Evolutionary conservation across 1,284 basidiomycete species (phyloP), one percentile per base, ranked within the genome.

Genomic region (Vanrija sp.): DNA sequence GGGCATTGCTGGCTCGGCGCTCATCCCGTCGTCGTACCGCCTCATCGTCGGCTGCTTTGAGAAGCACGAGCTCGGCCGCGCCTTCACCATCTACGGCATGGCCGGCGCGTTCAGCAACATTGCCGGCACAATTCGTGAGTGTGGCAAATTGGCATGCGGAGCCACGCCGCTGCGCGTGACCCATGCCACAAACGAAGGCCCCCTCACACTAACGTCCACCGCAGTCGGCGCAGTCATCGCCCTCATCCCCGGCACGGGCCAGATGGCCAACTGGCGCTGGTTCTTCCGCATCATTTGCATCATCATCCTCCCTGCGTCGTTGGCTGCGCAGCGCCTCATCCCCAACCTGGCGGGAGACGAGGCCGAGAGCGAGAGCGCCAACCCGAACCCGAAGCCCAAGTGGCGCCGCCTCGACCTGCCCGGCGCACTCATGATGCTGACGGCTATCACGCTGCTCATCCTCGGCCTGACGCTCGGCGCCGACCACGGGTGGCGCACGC

Each of bases 261-360:
- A 70, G 52, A 52, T 72, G 59, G 51, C 69, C 49, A 10, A 61
- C 50, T 61, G 69, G 68, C 40, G 58, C 38, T 63, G 75, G 74
- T 66, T 77, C 68, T 65, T 78, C 65, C 28, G 66, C 46, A 12
- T 76, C 62, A 25, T 78, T 61, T 51, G 74, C 58, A 57, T 68
- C 57, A 19, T 60, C n/a, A 50, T 59, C 42, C 19, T 61, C 5
- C 54, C 63, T 9, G 39, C 57, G 10, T 43, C 58, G 6, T 6
- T 65, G 6, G 51, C 57, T 40, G 65, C 61, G 29, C 45, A 63
- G 19, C 54, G 44, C 18, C 52, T 59, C 43, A 57, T 67, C 43
- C 66, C 65, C 10, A 59, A 59, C 26, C 51, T 42, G 40, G n/a
- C n/a, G 49, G 39, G 43, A 42, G 9, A 34, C 34, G 34, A 34